Base-by-base conservation (phyloP, 225 moss, liverwort and hornwort genomes). In the Marchantia polymorpha region DNA sequence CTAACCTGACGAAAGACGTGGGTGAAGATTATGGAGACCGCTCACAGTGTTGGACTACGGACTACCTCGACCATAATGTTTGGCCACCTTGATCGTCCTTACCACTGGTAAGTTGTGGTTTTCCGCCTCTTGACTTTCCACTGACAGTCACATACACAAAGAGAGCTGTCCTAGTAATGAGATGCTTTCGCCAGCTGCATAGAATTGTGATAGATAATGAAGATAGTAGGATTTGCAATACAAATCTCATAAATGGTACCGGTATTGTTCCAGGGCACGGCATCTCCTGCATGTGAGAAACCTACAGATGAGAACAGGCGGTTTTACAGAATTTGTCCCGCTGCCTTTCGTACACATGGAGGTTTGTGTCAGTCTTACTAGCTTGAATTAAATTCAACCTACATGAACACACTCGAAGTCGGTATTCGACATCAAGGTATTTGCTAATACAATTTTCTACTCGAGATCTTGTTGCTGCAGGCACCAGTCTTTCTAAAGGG, bases 271-370 rank as follows among this genome's bases (percentile, higher is more conserved):
- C 84, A 95, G 95, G 96, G 90, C 96, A 49, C 87, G 89, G 47
- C 96, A 96, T 89, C 86, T 96, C 48, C 87, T 96, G 72, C 86
- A 73, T 70, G 61, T 96, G 70, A 94, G 93, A 77, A 89, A 85
- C 75, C 79, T 96, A 69, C 92, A 92, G 73, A 92, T 83, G 84
- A 88, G 85, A 80, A 93, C 93, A 54, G 89, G 92, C 49, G 93
- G 96, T 46, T 93, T 96, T 81, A 88, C 96, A 23, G 96, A 96
- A 83, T 96, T 96, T 87, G 96, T 96, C 48, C 93, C 96, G 67
- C 89, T 96, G 76, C 96, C 96, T 61, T 96, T 96, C 75, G 96
- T 96, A 66, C 96, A 96, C 46, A 96, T 96, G 96, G 87, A 95
- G 95, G 95, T 95, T 31, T 76, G 72, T 67, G 64, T 67, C 80